Conservation (phyloP, 2,329 filamentous ascomycete species). For the Escovopsis sp. region DNA sequence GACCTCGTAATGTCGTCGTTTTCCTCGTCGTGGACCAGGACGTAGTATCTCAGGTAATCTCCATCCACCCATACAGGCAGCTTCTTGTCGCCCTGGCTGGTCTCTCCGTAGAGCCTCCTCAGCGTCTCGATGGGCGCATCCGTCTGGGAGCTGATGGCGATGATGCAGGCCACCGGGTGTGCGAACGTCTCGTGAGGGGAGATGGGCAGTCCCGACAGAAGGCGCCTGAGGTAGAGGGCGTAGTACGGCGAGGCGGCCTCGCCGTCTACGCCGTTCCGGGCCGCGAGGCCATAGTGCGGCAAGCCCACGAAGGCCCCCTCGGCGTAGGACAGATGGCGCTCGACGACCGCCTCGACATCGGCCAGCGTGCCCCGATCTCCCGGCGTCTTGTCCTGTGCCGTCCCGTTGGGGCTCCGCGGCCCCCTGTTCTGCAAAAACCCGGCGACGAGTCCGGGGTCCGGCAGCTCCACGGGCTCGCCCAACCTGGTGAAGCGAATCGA, state of each 20-base stretch:
- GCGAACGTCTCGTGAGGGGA: conserved; percentile 84
- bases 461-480: conserved; percentile 40
- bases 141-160: conserved; percentile 87
- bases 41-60: conserved; percentile 90
- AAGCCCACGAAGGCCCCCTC: conserved; percentile 40
- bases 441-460: conserved; percentile 23
- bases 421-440: conserved; percentile 18
- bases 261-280: conserved; percentile 24
- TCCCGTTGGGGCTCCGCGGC: conserved; percentile 20
- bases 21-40: conserved; percentile 93
- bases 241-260: conserved; percentile 64
- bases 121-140: conserved; percentile 74
- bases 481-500: conserved; percentile 72
- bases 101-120: conserved; percentile 68
- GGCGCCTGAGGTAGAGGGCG: conserved; percentile 64
- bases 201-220: conserved; percentile 67
- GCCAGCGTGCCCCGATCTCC: conserved; percentile 27
- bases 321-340: conserved; percentile 62
- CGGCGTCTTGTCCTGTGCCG: conserved; percentile 13
- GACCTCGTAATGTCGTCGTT: conserved; percentile 83
- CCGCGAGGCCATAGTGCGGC: conserved; percentile 23
- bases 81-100: conserved; percentile 59
- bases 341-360: conserved; percentile 67
- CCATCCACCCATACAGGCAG: conserved; percentile 78
- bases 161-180: conserved; percentile 86